These are phyloP conservation scores for Zhuliangozyma parablackwelliae DNA, from an alignment of 1,139 yeast species.

Conservation along the genomic window DNA sequence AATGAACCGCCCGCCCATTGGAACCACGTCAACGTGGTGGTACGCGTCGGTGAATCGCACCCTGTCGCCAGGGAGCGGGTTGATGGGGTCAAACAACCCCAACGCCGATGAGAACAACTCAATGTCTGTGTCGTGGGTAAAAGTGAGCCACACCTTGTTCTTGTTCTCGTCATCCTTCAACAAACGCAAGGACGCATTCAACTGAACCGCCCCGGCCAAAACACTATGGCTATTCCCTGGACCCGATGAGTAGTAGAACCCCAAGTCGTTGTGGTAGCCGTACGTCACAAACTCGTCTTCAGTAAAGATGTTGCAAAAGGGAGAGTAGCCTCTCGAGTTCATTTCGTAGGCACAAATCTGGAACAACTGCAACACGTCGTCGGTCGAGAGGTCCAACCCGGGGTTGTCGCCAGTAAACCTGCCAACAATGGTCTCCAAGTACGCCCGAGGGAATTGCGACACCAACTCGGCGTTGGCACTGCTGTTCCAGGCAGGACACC, in stretches of 20 bases:
- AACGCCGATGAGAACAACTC: conserved; percentile 47
- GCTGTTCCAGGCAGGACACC: conserved; percentile 16
- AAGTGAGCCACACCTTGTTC: conserved; percentile 40
- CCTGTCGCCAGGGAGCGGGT: conserved; percentile 28
- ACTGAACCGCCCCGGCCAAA: conserved; percentile 23
- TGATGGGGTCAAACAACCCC: conserved; percentile 36
- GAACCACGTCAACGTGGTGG: conserved; percentile 44
- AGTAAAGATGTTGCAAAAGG: conserved; percentile 50
- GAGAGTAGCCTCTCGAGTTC: conserved; percentile 44
- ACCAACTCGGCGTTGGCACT: conserved; percentile 10
- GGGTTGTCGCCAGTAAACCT: conserved; percentile 40
- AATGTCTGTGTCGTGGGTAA: conserved; percentile 57
- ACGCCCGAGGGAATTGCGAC: conserved; percentile 18
- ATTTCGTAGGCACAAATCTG: conserved; percentile 53
- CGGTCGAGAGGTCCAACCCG: conserved; percentile 29
- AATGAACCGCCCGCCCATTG: conserved; percentile 53
- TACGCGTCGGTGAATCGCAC: conserved; percentile 39
- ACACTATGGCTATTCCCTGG: conserved; percentile 39
- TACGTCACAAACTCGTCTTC: conserved; percentile 43
- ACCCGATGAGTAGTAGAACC: conserved; percentile 45
- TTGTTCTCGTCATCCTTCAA: conserved; percentile 19
- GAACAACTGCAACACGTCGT: conserved; percentile 39
- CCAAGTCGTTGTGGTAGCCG: conserved; percentile 43
- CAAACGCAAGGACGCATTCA: conserved; percentile 28
- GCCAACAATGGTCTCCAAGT: conserved; percentile 34